A percentile compares a stretch with the other conserved stretches of the same genome.
Conservation (phyloP, 139 green algal genomes). For the Pycnococcus provasolii region DNA sequence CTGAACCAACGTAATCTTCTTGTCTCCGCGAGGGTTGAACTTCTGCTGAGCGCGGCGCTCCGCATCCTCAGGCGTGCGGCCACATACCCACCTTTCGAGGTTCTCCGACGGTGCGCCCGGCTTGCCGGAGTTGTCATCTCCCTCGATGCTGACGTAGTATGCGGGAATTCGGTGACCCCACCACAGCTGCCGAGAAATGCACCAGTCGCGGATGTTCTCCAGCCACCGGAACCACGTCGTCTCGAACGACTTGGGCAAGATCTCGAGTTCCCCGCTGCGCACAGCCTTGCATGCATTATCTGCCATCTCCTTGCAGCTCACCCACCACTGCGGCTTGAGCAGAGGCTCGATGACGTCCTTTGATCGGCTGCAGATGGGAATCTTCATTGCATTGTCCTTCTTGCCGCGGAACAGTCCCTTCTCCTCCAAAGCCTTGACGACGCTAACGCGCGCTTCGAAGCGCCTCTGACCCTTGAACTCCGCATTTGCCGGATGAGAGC, state of each 20-base stretch:
- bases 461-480: slow-evolving; percentile 76
- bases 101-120: slow-evolving; percentile 22
- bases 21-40: slow-evolving; percentile 13
- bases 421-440: slow-evolving; percentile 74
- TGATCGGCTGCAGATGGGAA: slow-evolving; percentile 80
- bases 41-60: slow-evolving; percentile 17
- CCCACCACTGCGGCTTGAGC: slow-evolving; percentile 81
- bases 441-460: slow-evolving; percentile 67
- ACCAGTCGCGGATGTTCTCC: slow-evolving; percentile 98
- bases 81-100: slow-evolving; percentile 38
- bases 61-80: slow-evolving; percentile 33
- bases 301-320: slow-evolving; percentile 79
- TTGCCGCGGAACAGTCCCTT: slow-evolving; percentile 44
- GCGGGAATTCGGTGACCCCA: slow-evolving; percentile 53
- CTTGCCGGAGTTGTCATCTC: slow-evolving; percentile 16
- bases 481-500: slow-evolving; percentile 16
- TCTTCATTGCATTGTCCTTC: slow-evolving; percentile 82
- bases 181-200: slow-evolving; percentile 49
- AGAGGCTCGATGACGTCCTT: slow-evolving; percentile 98
- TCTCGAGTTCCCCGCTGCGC: slow-evolving; percentile 63
- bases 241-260: slow-evolving; percentile 81
- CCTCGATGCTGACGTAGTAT: slow-evolving; percentile 36
- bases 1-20: slow-evolving; percentile 30
- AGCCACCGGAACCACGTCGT: slow-evolving; percentile 86
- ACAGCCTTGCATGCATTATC: slow-evolving; percentile 57